phyloP scores from a whole-genome alignment of 176 grass and related monocot genomes.

The Lolium rigidum region DNA sequence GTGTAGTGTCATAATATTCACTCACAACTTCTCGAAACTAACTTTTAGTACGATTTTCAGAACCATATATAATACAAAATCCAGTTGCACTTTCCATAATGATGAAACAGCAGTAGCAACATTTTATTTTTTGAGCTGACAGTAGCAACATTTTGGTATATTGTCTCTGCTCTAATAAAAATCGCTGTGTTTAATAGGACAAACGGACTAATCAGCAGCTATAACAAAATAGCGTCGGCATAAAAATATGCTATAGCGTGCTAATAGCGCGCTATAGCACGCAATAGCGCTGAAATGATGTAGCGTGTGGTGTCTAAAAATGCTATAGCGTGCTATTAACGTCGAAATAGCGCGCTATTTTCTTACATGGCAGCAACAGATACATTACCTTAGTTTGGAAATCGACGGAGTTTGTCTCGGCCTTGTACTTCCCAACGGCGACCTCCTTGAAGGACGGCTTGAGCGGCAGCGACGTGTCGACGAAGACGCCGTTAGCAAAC shows the following conservation, averaged over 20 bases:
- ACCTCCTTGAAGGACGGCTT: constrained; percentile 52
- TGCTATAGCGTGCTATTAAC: too few species aligned
- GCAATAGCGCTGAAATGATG: too few species aligned
- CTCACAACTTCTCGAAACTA: too few species aligned
- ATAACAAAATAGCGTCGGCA: too few species aligned
- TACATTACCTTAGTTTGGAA: constrained; percentile 52
- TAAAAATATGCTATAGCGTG: too few species aligned
- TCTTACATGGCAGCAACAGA: too few species aligned
- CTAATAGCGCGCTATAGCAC: too few species aligned
- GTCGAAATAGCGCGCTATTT: too few species aligned
- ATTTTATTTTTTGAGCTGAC: too few species aligned
- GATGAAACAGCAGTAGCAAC: not conserved
- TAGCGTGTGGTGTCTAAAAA: too few species aligned
- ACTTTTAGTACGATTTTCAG: too few species aligned
- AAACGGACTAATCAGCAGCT: not conserved
- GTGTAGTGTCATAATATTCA: too few species aligned
- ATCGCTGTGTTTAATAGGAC: not conserved
- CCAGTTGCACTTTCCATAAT: not conserved
- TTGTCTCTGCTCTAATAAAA: not conserved
- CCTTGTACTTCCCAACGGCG: constrained; percentile 43
- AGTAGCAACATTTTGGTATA: not conserved
- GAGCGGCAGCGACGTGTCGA: constrained; percentile 50
- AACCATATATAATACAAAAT: not conserved
- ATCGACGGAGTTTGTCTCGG: constrained; percentile 32
- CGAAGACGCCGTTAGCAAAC: not conserved